Evolutionary conservation across 306 rosid species (phyloP).

Genomic region (Urtica urens): DNA sequence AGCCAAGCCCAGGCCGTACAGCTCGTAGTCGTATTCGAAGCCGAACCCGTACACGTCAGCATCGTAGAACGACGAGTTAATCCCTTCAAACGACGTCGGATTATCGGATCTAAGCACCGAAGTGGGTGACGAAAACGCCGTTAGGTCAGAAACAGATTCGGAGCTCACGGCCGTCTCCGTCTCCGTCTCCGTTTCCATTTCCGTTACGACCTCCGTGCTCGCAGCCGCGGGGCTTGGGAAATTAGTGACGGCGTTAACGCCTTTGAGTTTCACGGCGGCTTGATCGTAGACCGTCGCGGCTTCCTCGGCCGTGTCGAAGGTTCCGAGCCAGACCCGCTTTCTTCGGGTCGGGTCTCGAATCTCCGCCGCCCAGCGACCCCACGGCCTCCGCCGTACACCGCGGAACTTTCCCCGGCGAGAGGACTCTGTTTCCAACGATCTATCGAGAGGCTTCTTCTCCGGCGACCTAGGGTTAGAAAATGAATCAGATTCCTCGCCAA

Average conservation of each 20-base stretch:
- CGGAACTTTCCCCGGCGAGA: conserved; percentile 25
- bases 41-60: conserved; percentile 21
- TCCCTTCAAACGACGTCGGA: conserved; percentile 8
- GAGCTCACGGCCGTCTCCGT: background rate
- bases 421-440: background rate
- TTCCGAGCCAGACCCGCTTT: conserved; percentile 75
- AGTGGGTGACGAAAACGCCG: conserved; percentile 35
- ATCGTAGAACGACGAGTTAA: conserved; percentile 29
- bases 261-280: conserved; percentile 56
- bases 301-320: conserved; percentile 73
- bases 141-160: conserved; percentile 17
- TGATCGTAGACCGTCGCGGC: conserved; percentile 63
- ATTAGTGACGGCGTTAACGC: conserved; percentile 54
- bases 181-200: too few species aligned
- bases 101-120: conserved; percentile 41
- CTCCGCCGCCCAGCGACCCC: conserved; percentile 89
- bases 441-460: conserved; percentile 14
- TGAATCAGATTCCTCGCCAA: conserved; percentile 10
- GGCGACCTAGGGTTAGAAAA: conserved; percentile 6
- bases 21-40: conserved; percentile 18
- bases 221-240: conserved; percentile 27
- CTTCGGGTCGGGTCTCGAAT: conserved; percentile 56
- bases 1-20: conserved; percentile 37
- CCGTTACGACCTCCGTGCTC: background rate
- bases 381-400: conserved; percentile 75